Base-by-base conservation (phyloP, 768 basidiomycete genomes). In the Phlegmacium glaucopus region DNA sequence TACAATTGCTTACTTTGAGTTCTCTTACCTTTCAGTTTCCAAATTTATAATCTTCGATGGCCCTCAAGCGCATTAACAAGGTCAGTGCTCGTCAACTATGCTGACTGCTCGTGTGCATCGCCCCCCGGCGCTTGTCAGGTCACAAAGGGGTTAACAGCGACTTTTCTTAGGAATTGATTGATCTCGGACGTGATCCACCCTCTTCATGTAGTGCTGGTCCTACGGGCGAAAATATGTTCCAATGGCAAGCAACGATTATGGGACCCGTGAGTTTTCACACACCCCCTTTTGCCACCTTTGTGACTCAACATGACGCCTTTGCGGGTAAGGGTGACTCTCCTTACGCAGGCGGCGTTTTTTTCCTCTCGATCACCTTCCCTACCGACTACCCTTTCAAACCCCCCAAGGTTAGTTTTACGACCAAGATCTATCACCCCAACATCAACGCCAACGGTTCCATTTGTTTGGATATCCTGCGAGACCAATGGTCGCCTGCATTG, bases 321-420 rank as follows among this genome's bases (percentile, higher is more conserved):
- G 48, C 60, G 50, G 55, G 55, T 30, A 54, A 96, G 94, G 85
- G 89, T 61, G 95, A 99, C 67, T 96, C 94, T 60, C 96, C 96
- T 25, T 99, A 99, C 65, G 85, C 95, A 27, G 96, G 96, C 61
- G 96, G 96, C 66, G 96, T 99, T 47, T 99, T 99, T 78, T 98
- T 98, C 88, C 83, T 94, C 39, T 85, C 87, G 41, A 94, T 95
- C 67, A 82, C 78, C 37, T 94, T 94, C 80, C 91, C 92, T 39
- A 91, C 89, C 70, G 95, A 99, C 70, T 99, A 99, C 76, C 96
- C 96, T 18, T 98, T 98, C 87, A 97, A 98, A 75, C 96, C 96
- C 36, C 96, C 96, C 71, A 99, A 99, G 82, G 93, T 99, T 73
- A 87, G 87, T 76, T 99, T 99, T 72, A 95, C 93, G 57, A 98